phyloP scores from a whole-genome alignment of 371 early-diverging fungal species.

The Mucor irregularis region DNA sequence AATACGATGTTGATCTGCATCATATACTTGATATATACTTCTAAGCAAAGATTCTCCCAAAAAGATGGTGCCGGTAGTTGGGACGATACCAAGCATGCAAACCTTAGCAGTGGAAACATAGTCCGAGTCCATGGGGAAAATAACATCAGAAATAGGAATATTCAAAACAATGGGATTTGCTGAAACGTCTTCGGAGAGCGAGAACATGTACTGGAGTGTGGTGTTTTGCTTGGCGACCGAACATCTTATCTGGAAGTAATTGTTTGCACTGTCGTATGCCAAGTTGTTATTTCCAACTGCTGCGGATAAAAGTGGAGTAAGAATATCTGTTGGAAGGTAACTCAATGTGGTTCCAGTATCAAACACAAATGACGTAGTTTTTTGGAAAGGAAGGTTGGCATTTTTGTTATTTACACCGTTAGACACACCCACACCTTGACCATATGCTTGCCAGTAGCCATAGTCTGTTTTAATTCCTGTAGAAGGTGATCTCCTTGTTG shows the following conservation, averaged over 20 bases:
- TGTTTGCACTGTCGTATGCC: constrained; percentile 26
- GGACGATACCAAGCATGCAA: constrained; percentile 44
- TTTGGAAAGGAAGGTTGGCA: background rate
- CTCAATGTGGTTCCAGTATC: constrained; percentile 51
- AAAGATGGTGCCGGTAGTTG: constrained; percentile 1
- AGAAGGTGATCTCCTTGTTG: background rate
- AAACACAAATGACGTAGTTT: constrained; percentile 23
- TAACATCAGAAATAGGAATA: constrained; percentile 32
- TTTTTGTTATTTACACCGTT: background rate
- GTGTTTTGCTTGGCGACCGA: constrained; percentile 15
- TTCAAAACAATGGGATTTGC: constrained; percentile 22
- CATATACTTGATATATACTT: constrained; percentile 23
- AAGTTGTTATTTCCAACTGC: constrained; percentile 22
- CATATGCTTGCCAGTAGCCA: constrained; percentile 44
- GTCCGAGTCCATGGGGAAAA: constrained; percentile 35
- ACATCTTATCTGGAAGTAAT: constrained; percentile 33
- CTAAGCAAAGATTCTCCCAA: constrained; percentile 18
- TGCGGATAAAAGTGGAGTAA: constrained; percentile 21
- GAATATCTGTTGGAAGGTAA: constrained; percentile 30
- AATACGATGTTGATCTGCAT: constrained; percentile 17
- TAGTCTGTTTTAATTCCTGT: constrained; percentile 6
- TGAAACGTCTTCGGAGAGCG: constrained; percentile 5
- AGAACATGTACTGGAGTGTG: constrained; percentile 30
- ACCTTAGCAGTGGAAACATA: constrained; percentile 19
- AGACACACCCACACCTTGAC: constrained; percentile 29